These are phyloP conservation scores for Arthrobotrys musiformis DNA, from an alignment of 2,329 filamentous ascomycete genomes.

Conservation along the genomic window DNA sequence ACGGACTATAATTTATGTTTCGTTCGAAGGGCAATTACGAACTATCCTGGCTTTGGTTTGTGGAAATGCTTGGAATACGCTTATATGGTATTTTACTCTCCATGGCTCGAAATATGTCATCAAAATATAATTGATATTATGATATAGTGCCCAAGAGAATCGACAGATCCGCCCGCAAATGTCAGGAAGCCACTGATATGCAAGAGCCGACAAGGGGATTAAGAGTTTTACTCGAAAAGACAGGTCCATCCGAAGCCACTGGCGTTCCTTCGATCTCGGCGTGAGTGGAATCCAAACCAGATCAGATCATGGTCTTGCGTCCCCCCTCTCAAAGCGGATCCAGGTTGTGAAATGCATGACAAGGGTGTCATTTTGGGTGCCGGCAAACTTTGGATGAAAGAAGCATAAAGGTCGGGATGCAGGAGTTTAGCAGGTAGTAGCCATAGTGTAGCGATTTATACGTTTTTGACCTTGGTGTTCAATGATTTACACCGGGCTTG, in stretches of 20 bases:
- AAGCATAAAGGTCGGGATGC: constrained; percentile 33
- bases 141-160: not conserved
- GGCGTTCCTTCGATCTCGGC: constrained; percentile 8
- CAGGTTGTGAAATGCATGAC: constrained; percentile 49
- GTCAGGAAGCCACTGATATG: not conserved
- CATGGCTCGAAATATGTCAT: not conserved
- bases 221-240: constrained; percentile 31
- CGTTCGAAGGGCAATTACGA: not conserved
- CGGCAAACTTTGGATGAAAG: constrained; percentile 28
- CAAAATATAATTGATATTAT: not conserved
- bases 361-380: constrained; percentile 20
- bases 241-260: constrained; percentile 38
- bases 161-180: not conserved
- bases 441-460: constrained; percentile 17
- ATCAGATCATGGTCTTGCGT: constrained; percentile 18
- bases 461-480: not conserved
- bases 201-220: not conserved
- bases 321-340: not conserved
- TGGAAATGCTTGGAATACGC: not conserved
- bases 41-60: not conserved
- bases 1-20: not conserved
- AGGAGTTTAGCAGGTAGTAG: constrained; percentile 19
- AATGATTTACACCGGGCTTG: not conserved
- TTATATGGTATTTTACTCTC: not conserved
- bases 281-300: constrained; percentile 29